A percentile compares a stretch with the other conserved stretches of the same genome.
phyloP scores from a whole-genome alignment of 2,329 filamentous ascomycete genomes.

The Alternaria arbusti region DNA sequence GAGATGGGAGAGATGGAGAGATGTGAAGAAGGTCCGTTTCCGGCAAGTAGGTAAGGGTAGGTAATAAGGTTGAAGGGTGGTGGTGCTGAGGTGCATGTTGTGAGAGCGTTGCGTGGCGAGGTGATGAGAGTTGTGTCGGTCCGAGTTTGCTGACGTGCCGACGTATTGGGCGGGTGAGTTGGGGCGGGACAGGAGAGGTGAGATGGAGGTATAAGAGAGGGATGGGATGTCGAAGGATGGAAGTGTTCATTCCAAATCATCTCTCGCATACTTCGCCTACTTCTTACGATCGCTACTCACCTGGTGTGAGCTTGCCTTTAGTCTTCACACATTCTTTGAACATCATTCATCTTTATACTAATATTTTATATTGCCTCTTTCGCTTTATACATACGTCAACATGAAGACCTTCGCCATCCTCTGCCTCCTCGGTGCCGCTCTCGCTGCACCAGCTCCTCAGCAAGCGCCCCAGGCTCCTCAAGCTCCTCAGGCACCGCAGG shows the following conservation, averaged over 20 bases:
- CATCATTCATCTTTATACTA: neutral
- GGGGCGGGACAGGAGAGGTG: neutral
- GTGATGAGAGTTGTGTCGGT: neutral
- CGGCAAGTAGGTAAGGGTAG: neutral
- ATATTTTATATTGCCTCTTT: neutral
- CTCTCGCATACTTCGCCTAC: neutral
- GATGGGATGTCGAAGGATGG: neutral
- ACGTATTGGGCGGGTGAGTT: neutral
- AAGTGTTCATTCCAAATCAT: neutral
- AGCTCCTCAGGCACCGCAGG: too few relatives aligned
- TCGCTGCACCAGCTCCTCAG: neutral
- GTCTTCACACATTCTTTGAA: too few relatives aligned
- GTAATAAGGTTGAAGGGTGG: neutral
- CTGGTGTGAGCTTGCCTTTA: neutral
- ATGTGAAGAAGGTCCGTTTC: neutral
- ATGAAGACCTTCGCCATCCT: constrained; percentile 16
- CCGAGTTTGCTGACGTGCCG: neutral
- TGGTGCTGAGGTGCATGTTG: constrained; percentile 3
- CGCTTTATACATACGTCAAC: neutral
- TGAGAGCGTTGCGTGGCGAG: constrained; percentile 3
- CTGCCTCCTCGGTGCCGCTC: neutral
- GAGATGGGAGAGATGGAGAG: too few relatives aligned
- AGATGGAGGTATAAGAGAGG: neutral
- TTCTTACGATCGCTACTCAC: neutral
- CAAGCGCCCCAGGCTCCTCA: neutral